phyloP scores from a whole-genome alignment of 2,329 filamentous ascomycete genomes.

The Paraphaeosphaeria minitans region DNA sequence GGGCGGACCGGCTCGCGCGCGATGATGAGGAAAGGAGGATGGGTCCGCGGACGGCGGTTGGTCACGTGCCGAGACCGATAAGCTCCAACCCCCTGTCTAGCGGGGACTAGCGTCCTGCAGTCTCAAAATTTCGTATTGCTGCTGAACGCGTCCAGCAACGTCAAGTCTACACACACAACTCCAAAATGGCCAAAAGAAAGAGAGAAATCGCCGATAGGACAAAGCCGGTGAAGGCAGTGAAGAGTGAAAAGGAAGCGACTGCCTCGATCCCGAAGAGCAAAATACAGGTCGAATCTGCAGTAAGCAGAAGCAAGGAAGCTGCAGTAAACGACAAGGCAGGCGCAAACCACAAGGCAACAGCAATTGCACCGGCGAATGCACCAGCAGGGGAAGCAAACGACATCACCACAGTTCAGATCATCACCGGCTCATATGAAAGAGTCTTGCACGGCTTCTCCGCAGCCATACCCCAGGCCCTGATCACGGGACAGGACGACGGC shows the following conservation, averaged over 20 bases:
- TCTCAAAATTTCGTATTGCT: constrained; percentile 28
- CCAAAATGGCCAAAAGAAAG: constrained; percentile 45
- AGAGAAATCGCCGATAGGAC: constrained; percentile 30
- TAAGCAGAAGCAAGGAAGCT: constrained; percentile 24
- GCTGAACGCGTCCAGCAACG: constrained; percentile 16
- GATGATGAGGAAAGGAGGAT: constrained; percentile 31
- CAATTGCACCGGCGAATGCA: constrained; percentile 12
- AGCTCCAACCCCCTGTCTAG: neutral
- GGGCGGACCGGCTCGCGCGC: constrained; percentile 26
- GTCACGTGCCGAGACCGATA: neutral
- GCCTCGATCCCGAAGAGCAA: constrained; percentile 26
- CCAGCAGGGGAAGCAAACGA: constrained; percentile 17
- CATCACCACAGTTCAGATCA: constrained; percentile 72
- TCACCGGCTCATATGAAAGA: constrained; percentile 92
- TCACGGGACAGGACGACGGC: constrained; percentile 34
- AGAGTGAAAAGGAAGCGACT: constrained; percentile 33
- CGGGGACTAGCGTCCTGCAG: constrained; percentile 25
- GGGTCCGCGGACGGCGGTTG: constrained; percentile 13
- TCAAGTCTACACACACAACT: constrained; percentile 17
- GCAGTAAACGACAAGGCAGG: constrained; percentile 22
- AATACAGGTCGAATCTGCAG: constrained; percentile 19
- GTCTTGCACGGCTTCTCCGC: constrained; percentile 89
- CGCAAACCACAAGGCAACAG: constrained; percentile 21
- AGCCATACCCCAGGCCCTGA: constrained; percentile 58
- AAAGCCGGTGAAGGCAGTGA: constrained; percentile 27